A percentile compares a stretch with the other conserved stretches of the same genome.
Evolutionary conservation across 176 grass and related monocot species (phyloP).

Genomic region (Aegilops speltoides): DNA sequence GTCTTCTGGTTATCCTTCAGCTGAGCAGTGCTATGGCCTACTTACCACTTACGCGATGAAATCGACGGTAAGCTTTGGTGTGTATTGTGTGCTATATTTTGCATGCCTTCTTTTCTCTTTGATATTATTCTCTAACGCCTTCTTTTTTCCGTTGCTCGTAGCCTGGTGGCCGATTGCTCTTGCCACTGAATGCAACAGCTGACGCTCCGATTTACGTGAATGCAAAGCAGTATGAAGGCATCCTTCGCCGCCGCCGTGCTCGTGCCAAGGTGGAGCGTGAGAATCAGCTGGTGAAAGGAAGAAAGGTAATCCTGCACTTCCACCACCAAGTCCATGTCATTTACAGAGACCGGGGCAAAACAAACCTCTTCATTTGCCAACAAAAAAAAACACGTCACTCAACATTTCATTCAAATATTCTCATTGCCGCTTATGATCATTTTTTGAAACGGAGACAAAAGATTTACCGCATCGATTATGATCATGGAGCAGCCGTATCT

Average conservation of each 20-base stretch:
- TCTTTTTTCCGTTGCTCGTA: not conserved
- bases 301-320: conserved; percentile 59
- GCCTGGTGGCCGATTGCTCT: conserved; percentile 63
- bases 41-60: conserved; percentile 53
- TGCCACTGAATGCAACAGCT: conserved; percentile 64
- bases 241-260: conserved; percentile 82
- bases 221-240: conserved; percentile 88
- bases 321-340: not conserved
- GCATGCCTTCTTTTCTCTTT: not conserved
- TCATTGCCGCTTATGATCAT: not conserved
- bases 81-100: not conserved
- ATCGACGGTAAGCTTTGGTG: conserved; percentile 55
- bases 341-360: not conserved
- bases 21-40: conserved; percentile 74
- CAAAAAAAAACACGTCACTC: not conserved
- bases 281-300: conserved; percentile 53
- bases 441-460: too few species aligned
- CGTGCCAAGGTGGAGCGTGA: conserved; percentile 74
- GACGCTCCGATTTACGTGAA: conserved; percentile 90
- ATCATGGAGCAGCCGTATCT: conserved; percentile 62
- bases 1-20: conserved; percentile 50
- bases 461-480: too few species aligned
- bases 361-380: not conserved
- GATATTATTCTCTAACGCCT: not conserved
- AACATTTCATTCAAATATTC: not conserved